Percentiles rank a stretch among this genome's conserved stretches.
Evolutionary conservation across 225 moss, liverwort and hornwort species (phyloP).

Genomic region (Thuidium tamariscinum): DNA sequence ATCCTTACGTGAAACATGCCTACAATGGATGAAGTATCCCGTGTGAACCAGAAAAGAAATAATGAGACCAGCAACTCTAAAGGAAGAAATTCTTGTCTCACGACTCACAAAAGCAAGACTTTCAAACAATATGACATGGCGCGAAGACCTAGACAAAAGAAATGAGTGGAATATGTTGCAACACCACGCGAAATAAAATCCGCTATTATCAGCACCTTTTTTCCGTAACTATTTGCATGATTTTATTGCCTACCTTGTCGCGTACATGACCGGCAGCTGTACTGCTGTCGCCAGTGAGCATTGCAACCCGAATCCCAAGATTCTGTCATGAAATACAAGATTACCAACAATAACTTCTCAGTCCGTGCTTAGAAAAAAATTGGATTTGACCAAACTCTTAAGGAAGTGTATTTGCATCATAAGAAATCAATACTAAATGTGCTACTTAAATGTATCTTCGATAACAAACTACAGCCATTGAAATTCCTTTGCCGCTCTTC

Average conservation of each 20-base stretch:
- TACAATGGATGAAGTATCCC: background rate
- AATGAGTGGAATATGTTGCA: background rate
- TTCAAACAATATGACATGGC: background rate
- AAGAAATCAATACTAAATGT: background rate
- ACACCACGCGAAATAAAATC: background rate
- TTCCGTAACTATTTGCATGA: background rate
- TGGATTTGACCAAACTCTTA: background rate
- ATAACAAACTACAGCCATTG: background rate
- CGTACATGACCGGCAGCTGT: conserved; percentile 57
- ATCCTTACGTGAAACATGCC: background rate
- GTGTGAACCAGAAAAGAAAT: background rate
- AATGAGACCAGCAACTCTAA: background rate
- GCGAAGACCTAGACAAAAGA: background rate
- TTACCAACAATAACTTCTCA: background rate
- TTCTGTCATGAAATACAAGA: conserved; percentile 30
- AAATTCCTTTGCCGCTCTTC: background rate
- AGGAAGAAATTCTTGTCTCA: background rate
- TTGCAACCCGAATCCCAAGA: conserved; percentile 62
- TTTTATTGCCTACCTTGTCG: conserved; percentile 33
- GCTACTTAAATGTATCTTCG: background rate
- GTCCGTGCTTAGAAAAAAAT: background rate
- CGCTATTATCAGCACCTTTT: background rate
- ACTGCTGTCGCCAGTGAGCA: conserved; percentile 86
- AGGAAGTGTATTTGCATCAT: background rate
- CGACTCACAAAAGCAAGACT: background rate